phyloP scores from a whole-genome alignment of 2,329 filamentous ascomycete genomes.

The Trichocomaceae sp. region DNA sequence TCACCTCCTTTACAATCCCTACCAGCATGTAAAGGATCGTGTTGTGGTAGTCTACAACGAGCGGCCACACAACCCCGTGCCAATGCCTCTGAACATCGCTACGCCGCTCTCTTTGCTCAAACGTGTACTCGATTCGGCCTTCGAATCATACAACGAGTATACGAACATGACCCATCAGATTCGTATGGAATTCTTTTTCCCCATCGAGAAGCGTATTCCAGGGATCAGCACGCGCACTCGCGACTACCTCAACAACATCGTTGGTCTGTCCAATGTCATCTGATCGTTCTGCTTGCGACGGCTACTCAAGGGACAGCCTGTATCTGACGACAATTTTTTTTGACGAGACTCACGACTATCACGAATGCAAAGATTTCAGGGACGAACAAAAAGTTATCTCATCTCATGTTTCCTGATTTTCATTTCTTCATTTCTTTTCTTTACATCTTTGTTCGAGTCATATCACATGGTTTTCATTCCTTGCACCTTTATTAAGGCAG shows the following conservation, averaged over 20 bases:
- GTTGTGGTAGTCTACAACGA: background rate
- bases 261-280: constrained; percentile 8
- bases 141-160: background rate
- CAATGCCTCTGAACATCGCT: constrained; percentile 2
- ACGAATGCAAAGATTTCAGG: background rate
- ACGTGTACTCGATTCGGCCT: constrained; percentile 2
- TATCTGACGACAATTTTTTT: background rate
- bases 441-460: background rate
- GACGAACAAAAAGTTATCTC: background rate
- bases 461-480: background rate
- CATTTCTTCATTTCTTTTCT: background rate
- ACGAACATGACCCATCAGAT: background rate
- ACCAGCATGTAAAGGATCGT: background rate
- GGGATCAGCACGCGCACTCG: constrained; percentile 4
- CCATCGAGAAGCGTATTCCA: constrained; percentile 8
- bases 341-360: background rate
- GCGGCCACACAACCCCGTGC: background rate
- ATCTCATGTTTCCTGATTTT: background rate
- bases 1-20: constrained; percentile 1
- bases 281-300: background rate
- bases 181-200: constrained; percentile 5
- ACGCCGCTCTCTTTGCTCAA: constrained; percentile 6
- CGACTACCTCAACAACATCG: constrained; percentile 4
- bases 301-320: background rate
- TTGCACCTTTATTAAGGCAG: background rate